Conservation (phyloP, 257 asterid species). For the Ilex aquifolium region DNA sequence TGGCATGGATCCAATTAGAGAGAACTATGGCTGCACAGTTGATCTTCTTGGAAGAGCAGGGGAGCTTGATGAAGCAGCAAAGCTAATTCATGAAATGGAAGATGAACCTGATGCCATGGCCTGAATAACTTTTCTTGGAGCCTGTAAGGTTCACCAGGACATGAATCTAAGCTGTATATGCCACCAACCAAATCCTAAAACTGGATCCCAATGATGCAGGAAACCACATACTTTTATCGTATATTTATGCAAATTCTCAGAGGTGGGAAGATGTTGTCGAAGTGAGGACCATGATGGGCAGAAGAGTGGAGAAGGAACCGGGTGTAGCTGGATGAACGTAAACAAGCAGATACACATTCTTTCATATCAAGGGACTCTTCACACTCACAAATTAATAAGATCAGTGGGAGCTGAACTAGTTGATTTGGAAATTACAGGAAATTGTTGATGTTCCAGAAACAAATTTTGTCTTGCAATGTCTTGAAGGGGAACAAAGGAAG, state of each 20-base stretch:
- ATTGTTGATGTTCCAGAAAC: slow-evolving; percentile 78
- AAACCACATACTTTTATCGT: slow-evolving; percentile 62
- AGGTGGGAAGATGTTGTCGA: slow-evolving; percentile 65
- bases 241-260: slow-evolving; percentile 68
- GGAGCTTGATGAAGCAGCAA: slow-evolving; percentile 66
- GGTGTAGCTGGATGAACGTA: slow-evolving; percentile 93
- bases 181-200: slow-evolving; percentile 66
- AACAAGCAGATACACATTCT: slow-evolving; percentile 56
- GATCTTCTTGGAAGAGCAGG: slow-evolving; percentile 94
- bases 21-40: slow-evolving; percentile 87
- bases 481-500: slow-evolving; percentile 92
- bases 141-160: slow-evolving; percentile 75
- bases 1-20: slow-evolving; percentile 71
- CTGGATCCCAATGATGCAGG: slow-evolving; percentile 78
- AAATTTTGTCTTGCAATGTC: slow-evolving; percentile 77
- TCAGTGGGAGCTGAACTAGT: slow-evolving; percentile 44
- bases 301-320: slow-evolving; percentile 91
- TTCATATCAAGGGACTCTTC: slow-evolving; percentile 66
- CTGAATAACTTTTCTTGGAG: slow-evolving; percentile 86
- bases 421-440: slow-evolving; percentile 50
- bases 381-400: slow-evolving; percentile 50
- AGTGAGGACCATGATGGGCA: slow-evolving; percentile 49
- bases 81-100: slow-evolving; percentile 59
- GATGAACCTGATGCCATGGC: slow-evolving; percentile 73
- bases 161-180: slow-evolving; percentile 73